Base-by-base conservation (phyloP, 495 filamentous ascomycete species). In the Aspergillus panamensis region DNA sequence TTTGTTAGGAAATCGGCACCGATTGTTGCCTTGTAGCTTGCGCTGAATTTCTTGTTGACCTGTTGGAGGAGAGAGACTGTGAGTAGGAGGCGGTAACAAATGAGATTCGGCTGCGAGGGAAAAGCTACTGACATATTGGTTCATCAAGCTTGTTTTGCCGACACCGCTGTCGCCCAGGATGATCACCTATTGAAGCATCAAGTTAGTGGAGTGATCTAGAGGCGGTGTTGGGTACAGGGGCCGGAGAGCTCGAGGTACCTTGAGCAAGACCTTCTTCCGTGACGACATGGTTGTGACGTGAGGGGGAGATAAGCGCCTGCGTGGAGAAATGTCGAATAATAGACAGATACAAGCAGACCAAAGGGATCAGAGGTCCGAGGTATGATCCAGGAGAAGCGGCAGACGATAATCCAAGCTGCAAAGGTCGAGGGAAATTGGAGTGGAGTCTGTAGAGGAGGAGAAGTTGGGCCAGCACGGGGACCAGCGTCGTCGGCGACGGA, bases 1-100 rank as follows among this genome's bases (percentile, higher is more conserved):
- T 96, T 96, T 17, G 94, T 99, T 57, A 99, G 81, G 78, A 99
- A 99, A 72, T 99, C 94, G 58, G 94, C 94, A 60, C 95, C 95
- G 70, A 98, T 98, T 17, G 94, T 99, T 29, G 94, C 94, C 75
- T 99, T 99, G 82, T 99, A 99, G 78, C 92, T 96, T 59, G 91
- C 92, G 71, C 91, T 96, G 83, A 99, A 99, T 69, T 97, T 97
- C 78, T 97, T 99, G 80, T 99, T 97, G 86, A 99, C 93, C 93
- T 97, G 61, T 25, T 25, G 35, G 44, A 6, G 42, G 19, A 35
- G 58, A 50, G 33, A 7, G 48, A 25, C 45, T 17, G 62, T 73
- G 62, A 73, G 73, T 57, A 44, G 25, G 14, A 52, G 7, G 25
- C n/a, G 25, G 10, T 44, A 21, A 39, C 54, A 51, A 51, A 29